Conservation (phyloP, 2,329 filamentous ascomycete genomes). For the Trichoderma sp. region DNA sequence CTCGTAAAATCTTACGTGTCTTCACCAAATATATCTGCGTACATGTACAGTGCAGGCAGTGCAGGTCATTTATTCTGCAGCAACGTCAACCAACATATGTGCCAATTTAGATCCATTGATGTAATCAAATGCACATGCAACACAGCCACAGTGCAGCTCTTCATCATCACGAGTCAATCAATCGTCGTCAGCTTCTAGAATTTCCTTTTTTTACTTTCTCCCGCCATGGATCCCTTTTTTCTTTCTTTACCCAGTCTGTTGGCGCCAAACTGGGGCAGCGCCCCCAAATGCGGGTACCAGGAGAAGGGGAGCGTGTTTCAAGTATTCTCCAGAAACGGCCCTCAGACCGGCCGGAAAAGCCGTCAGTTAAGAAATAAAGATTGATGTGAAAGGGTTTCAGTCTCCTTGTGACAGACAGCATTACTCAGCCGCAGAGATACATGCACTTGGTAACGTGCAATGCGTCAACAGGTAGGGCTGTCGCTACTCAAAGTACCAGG, state of each 20-base stretch:
- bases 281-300: background rate
- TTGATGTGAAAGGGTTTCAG: background rate
- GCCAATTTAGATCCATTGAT: background rate
- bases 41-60: background rate
- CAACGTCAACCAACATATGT: background rate
- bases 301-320: background rate
- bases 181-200: slow-evolving; percentile 1
- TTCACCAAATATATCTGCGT: background rate
- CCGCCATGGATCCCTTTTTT: background rate
- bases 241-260: background rate
- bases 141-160: background rate
- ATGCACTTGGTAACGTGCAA: too few species aligned
- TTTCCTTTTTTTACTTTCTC: background rate
- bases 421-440: background rate
- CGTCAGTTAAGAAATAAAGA: background rate
- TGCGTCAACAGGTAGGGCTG: too few species aligned
- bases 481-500: too few species aligned
- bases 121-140: background rate
- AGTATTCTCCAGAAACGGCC: background rate
- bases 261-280: background rate
- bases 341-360: background rate
- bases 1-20: background rate
- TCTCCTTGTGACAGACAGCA: background rate
- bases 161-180: background rate
- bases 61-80: background rate